Percentiles rank a stretch among this genome's conserved stretches.
Conservation (phyloP, 768 basidiomycete species). For the Pisolithus microcarpus region DNA sequence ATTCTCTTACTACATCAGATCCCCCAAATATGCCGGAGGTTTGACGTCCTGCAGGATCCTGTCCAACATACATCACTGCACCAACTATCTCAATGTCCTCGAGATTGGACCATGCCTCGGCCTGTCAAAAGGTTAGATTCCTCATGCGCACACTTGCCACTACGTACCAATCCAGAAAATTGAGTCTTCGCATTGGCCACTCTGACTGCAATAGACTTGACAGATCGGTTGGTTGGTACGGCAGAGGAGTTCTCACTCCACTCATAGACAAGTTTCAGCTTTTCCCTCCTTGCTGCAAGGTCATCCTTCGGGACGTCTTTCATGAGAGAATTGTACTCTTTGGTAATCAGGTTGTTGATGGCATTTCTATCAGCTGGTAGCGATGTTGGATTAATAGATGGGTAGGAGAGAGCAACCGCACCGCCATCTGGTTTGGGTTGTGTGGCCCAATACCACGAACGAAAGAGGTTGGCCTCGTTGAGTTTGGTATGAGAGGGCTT, state of each 20-base stretch:
- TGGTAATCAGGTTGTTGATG: not conserved
- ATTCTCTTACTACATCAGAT: not conserved
- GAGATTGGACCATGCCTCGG: not conserved
- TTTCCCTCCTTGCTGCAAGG: not conserved
- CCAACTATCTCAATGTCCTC: conserved; percentile 1
- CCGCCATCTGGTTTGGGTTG: not conserved
- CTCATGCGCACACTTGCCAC: not conserved
- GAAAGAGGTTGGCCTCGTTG: not conserved
- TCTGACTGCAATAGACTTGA: no score
- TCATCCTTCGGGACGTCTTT: not conserved
- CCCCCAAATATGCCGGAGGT: not conserved
- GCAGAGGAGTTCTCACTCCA: not conserved
- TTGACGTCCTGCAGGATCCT: not conserved
- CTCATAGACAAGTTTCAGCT: not conserved
- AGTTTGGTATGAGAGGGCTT: not conserved
- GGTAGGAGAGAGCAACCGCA: not conserved
- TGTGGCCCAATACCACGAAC: not conserved
- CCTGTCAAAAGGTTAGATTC: not conserved
- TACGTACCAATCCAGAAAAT: not conserved
- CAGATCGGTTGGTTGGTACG: not conserved
- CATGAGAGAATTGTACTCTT: not conserved
- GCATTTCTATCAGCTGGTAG: not conserved
- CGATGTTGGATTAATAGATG: not conserved
- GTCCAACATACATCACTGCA: not conserved
- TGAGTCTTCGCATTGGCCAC: no score